phyloP scores from a whole-genome alignment of 805 yeast genomes.

The Nakazawaea ambrosiae region DNA sequence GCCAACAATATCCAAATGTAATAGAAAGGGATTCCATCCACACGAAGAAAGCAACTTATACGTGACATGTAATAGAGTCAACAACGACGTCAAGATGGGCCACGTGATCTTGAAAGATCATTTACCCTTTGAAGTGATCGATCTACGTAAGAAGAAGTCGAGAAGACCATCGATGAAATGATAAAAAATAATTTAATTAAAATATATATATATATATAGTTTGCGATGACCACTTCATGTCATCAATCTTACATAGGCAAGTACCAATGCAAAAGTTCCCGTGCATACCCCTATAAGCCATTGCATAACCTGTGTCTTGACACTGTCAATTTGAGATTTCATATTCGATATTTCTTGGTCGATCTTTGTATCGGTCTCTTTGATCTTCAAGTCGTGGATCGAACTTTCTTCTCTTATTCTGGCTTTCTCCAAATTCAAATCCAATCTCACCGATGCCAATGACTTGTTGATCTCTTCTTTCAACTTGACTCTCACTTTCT shows the following conservation, averaged over 20 bases:
- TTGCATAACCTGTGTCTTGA: constrained; percentile 94
- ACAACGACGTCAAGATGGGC: constrained; percentile 27
- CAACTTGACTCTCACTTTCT: constrained; percentile 75
- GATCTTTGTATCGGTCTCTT: constrained; percentile 89
- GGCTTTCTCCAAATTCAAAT: constrained; percentile 89
- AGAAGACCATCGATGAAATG: not conserved
- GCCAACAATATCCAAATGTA: constrained; percentile 45
- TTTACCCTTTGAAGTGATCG: constrained; percentile 41
- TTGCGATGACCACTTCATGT: constrained; percentile 29
- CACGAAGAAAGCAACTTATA: constrained; percentile 47
- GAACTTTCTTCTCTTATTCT: constrained; percentile 92
- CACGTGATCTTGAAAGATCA: constrained; percentile 41
- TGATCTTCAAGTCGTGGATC: constrained; percentile 85
- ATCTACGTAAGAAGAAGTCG: constrained; percentile 29
- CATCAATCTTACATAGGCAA: constrained; percentile 84
- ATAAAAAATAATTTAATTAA: not conserved
- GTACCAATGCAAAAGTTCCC: constrained; percentile 91
- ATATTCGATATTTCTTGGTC: constrained; percentile 94
- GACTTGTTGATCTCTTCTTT: constrained; percentile 89
- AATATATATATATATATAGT: too few species aligned
- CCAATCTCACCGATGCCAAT: constrained; percentile 84
- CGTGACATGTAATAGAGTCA: constrained; percentile 32
- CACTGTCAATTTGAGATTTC: constrained; percentile 91
- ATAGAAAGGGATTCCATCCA: constrained; percentile 49
- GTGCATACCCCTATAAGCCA: constrained; percentile 98